Evolutionary conservation across 345 rosid genomes (phyloP), one percentile per base, ranked within the genome.

Genomic region (Heritiera littoralis): DNA sequence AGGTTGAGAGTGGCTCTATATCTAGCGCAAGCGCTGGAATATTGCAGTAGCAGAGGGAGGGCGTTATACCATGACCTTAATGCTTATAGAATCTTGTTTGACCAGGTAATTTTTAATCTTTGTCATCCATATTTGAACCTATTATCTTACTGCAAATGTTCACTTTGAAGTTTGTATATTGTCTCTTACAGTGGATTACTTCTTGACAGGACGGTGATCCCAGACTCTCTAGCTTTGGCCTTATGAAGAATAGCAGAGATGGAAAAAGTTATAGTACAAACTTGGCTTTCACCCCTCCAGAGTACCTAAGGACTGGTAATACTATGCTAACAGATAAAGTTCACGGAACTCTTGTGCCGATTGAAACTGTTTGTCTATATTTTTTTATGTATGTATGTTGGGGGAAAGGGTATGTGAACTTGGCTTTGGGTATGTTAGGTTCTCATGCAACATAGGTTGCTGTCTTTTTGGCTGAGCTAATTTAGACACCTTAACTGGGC

Each of bases 211-310:
- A 90, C 61, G 89, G 93, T 81, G 88, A 90, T 77, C 97, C 97
- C 23, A 89, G 95, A 83, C 88, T 93, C 61, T 93, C 97, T 46
- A 90, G 92, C 87, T 93, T 93, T 56, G 97, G 97, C 72, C 91
- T 93, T 46, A 93, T 91, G 96, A 93, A 93, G 88, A 93, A 93
- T 80, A 93, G 97, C 81, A 89, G 97, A 77, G 97, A 93, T 84
- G 97, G 97, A 66, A 93, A 91, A 86, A 93, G 97, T 80, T 93
- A 93, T 74, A 93, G 97, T 79, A 93, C 97, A 13, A 93, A 93
- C 83, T 86, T 93, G 89, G 97, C 97, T 78, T 93, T 93, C 78
- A 91, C 97, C 66, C 97, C 97, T 55, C 97, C 97, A 11, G 97
- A 93, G 77, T 93, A 93, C 84, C 80, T 93, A 84, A 89, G 96